A percentile compares a stretch with the other conserved stretches of the same genome.
phyloP scores from a whole-genome alignment of 331 rosid species.

The Acacia pycnantha region DNA sequence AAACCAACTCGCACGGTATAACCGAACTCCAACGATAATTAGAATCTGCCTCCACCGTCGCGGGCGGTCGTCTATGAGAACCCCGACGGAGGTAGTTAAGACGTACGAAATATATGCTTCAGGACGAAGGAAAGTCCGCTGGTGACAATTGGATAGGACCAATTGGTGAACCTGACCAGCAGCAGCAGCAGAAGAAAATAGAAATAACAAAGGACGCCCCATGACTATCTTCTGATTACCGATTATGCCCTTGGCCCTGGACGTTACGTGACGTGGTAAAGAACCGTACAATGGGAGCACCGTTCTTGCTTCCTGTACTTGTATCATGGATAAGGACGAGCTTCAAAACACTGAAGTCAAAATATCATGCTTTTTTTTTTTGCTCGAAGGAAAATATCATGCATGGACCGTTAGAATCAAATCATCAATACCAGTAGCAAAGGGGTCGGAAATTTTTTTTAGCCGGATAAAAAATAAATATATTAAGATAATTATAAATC shows the following conservation, averaged over 20 bases:
- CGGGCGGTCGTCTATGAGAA: not conserved
- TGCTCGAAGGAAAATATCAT: too few species aligned
- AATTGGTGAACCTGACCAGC: not conserved
- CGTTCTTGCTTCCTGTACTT: not conserved
- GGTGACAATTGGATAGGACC: not conserved
- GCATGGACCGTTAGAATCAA: too few species aligned
- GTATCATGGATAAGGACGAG: not conserved
- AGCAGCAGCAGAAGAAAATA: not conserved
- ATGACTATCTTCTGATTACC: not conserved
- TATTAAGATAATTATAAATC: too few species aligned
- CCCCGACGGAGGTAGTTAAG: not conserved
- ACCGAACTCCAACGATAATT: not conserved
- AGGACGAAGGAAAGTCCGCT: not conserved
- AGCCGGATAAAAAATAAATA: too few species aligned
- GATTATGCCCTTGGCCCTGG: constrained; percentile 18
- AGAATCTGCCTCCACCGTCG: not conserved
- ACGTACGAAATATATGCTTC: not conserved
- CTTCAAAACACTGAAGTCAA: too few species aligned
- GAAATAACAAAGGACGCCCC: not conserved
- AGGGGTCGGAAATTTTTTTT: too few species aligned
- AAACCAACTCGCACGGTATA: not conserved
- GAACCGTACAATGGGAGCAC: not conserved
- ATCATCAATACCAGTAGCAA: too few species aligned
- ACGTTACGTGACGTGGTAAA: not conserved
- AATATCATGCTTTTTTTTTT: too few species aligned